Evolutionary conservation across 2,329 filamentous ascomycete genomes (phyloP).

Genomic region (Chalaropsis thielavioides): DNA sequence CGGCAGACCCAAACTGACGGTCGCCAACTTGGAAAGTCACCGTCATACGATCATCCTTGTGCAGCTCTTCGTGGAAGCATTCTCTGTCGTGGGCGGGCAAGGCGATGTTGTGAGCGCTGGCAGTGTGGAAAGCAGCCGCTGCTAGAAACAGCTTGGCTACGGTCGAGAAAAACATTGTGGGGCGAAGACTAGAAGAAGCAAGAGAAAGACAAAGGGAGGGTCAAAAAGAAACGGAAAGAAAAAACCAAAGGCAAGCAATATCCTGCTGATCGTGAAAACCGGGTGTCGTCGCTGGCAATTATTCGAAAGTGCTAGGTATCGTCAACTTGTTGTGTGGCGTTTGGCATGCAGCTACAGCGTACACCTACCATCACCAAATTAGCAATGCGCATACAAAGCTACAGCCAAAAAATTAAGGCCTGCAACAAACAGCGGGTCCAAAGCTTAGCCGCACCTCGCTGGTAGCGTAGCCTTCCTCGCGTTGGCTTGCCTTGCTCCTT

Average conservation of each 20-base stretch:
- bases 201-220: neutral
- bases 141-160: conserved; percentile 32
- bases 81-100: conserved; percentile 85
- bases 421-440: neutral
- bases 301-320: neutral
- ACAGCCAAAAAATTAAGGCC: neutral
- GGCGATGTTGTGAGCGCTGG: conserved; percentile 86
- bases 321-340: neutral
- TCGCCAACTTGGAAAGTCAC: conserved; percentile 98
- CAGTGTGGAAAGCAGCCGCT: conserved; percentile 36
- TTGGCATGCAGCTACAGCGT: neutral
- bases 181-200: neutral
- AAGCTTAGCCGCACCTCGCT: neutral
- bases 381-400: neutral
- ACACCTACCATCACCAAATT: neutral
- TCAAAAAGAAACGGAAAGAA: neutral
- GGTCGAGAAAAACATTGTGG: conserved; percentile 31
- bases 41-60: conserved; percentile 93
- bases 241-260: neutral
- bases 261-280: neutral
- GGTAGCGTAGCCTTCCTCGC: too few species aligned
- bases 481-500: conserved; percentile 3
- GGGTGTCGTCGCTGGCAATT: neutral
- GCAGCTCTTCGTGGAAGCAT: conserved; percentile 91
- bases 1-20: conserved; percentile 83